Percentiles rank a stretch among this genome's conserved stretches.
Evolutionary conservation across 2,329 filamentous ascomycete genomes (phyloP).

Genomic region (Aspergillus caelatus): DNA sequence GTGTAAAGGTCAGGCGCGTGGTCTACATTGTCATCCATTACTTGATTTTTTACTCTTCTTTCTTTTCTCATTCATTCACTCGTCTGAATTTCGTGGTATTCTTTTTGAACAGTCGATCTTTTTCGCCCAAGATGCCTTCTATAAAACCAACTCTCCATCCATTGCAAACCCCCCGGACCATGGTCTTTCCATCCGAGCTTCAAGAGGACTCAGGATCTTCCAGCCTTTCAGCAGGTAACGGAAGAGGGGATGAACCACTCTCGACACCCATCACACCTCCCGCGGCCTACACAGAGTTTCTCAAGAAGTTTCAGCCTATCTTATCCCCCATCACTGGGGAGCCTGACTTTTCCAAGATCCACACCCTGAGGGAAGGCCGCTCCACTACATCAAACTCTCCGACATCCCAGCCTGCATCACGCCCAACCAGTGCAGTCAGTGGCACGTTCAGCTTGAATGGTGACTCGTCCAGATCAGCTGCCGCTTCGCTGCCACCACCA

Average conservation of each 20-base stretch:
- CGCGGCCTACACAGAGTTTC: constrained; percentile 86
- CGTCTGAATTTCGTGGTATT: background rate
- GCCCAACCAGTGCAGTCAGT: constrained; percentile 44
- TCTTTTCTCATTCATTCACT: background rate
- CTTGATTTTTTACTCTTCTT: background rate
- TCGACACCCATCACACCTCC: constrained; percentile 92
- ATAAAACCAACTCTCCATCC: constrained; percentile 44
- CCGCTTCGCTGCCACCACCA: constrained; percentile 63
- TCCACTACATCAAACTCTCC: constrained; percentile 29
- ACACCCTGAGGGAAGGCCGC: background rate
- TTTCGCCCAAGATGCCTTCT: constrained; percentile 27
- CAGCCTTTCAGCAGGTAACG: constrained; percentile 55
- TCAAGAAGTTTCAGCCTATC: constrained; percentile 75
- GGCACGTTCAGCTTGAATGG: constrained; percentile 52
- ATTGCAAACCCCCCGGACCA: constrained; percentile 48
- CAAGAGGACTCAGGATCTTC: constrained; percentile 60
- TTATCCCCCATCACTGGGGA: constrained; percentile 67
- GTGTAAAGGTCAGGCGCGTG: constrained; percentile 12
- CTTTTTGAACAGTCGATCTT: background rate
- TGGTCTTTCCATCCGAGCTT: constrained; percentile 57
- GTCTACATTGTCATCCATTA: constrained; percentile 1
- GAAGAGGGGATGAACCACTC: constrained; percentile 60
- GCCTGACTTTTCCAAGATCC: constrained; percentile 52
- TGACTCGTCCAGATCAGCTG: constrained; percentile 57
- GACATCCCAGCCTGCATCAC: constrained; percentile 42